Conservation (phyloP, 2,329 filamentous ascomycete species). For the Aspergillus neoniger region DNA sequence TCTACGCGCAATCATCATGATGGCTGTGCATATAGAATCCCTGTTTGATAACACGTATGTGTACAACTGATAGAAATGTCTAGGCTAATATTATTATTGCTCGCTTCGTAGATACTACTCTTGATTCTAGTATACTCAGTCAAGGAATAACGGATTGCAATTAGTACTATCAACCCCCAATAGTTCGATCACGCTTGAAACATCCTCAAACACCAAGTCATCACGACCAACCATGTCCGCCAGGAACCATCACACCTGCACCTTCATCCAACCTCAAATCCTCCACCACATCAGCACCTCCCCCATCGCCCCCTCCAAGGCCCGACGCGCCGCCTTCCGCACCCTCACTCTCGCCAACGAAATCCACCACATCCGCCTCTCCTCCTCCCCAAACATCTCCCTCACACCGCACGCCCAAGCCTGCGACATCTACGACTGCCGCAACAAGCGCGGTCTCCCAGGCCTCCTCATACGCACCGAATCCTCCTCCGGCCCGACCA, state of each 20-base stretch:
- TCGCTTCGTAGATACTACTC: too few species aligned
- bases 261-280: not conserved
- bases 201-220: too few species aligned
- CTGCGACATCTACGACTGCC: not conserved
- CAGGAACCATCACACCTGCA: not conserved
- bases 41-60: not conserved
- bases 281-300: not conserved
- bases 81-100: too few species aligned
- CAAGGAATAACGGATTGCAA: too few species aligned
- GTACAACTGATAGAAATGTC: too few species aligned
- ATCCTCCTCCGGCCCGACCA: too few species aligned
- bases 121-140: too few species aligned
- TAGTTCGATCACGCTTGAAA: too few species aligned
- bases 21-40: not conserved
- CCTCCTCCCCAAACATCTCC: not conserved
- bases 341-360: not conserved
- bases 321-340: not conserved
- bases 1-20: not conserved
- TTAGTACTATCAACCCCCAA: too few species aligned
- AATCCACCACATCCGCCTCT: not conserved
- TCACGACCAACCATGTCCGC: not conserved
- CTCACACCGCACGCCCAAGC: not conserved
- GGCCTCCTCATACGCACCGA: not conserved
- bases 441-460: not conserved
- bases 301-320: not conserved